A percentile compares a stretch with the other conserved stretches of the same genome.
Conservation (phyloP, 345 rosid genomes). For the Linum lewisii region DNA sequence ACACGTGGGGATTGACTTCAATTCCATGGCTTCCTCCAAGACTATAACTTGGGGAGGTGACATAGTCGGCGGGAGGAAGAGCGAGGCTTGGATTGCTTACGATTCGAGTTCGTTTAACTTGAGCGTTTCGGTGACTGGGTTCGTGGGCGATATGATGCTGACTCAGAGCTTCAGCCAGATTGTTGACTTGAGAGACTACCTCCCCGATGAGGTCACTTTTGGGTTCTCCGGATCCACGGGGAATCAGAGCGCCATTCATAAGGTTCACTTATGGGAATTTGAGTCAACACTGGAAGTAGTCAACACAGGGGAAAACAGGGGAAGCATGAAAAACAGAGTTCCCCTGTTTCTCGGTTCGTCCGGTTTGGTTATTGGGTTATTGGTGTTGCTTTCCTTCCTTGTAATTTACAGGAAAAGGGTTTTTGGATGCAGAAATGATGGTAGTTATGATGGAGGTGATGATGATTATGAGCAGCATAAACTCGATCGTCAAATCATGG, state of each 20-base stretch:
- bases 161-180: not conserved
- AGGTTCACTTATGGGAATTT: constrained; percentile 15
- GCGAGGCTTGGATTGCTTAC: constrained; percentile 6
- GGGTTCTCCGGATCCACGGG: constrained; percentile 19
- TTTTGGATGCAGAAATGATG: not conserved
- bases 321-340: not conserved
- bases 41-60: not conserved
- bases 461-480: not conserved
- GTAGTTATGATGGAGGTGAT: not conserved
- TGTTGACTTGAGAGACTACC: constrained; percentile 1
- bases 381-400: not conserved
- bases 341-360: not conserved
- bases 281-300: not conserved
- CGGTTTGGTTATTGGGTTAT: not conserved
- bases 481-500: not conserved
- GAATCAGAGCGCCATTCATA: not conserved
- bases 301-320: not conserved
- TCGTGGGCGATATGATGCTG: not conserved
- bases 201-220: constrained; percentile 19
- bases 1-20: constrained; percentile 18
- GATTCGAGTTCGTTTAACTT: not conserved
- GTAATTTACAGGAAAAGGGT: not conserved
- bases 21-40: not conserved
- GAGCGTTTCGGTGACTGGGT: not conserved
- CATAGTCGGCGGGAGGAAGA: not conserved